Conservation (phyloP, 805 yeast genomes). For the Novakomyces olei region DNA sequence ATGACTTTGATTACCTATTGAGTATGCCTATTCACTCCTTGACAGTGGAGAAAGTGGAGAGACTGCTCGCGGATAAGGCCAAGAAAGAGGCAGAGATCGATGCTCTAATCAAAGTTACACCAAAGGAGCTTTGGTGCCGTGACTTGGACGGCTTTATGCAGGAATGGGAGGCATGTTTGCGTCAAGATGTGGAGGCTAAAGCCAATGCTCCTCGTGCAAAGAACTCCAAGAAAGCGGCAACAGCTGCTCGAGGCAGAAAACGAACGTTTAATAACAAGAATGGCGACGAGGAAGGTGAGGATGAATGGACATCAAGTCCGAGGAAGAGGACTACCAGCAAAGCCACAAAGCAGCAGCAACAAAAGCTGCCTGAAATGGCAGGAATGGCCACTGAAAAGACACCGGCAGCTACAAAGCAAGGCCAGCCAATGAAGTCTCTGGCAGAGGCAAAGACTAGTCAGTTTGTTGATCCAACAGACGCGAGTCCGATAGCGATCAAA, state of each 20-base stretch:
- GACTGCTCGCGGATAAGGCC: constrained; percentile 47
- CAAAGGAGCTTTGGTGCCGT: constrained; percentile 70
- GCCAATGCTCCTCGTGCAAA: background rate
- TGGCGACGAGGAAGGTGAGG: background rate
- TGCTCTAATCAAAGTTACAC: constrained; percentile 37
- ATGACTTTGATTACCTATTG: constrained; percentile 64
- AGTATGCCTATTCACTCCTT: constrained; percentile 90
- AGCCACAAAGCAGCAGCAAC: too few relatives aligned
- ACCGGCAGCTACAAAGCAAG: too few relatives aligned
- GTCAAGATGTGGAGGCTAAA: constrained; percentile 23
- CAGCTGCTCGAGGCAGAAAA: background rate
- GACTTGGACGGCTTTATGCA: constrained; percentile 57
- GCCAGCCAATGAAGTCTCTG: too few relatives aligned
- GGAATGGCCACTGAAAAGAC: too few relatives aligned
- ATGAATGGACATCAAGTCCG: background rate
- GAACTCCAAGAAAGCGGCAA: background rate
- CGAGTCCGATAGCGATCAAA: too few relatives aligned
- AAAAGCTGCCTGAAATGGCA: too few relatives aligned
- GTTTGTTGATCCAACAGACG: too few relatives aligned
- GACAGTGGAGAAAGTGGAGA: constrained; percentile 73
- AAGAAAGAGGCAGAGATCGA: constrained; percentile 53
- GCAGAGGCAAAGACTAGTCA: too few relatives aligned
- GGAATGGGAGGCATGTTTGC: constrained; percentile 46
- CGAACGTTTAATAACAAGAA: background rate
- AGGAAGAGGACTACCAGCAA: too few relatives aligned